These are phyloP conservation scores for Dryas drummondii DNA, from an alignment of 306 rosid genomes.

Conservation along the genomic window DNA sequence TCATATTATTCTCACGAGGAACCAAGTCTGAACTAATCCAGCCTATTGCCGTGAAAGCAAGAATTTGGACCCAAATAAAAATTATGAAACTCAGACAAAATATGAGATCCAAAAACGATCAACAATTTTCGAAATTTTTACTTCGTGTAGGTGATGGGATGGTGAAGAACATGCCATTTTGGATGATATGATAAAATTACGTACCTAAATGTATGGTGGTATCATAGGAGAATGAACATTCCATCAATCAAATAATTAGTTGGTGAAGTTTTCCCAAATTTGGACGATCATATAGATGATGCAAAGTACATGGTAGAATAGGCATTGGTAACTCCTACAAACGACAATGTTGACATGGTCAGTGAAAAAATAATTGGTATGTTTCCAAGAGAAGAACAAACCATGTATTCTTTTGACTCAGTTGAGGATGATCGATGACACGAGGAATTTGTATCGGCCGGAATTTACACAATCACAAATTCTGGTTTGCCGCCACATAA, in stretches of 20 bases:
- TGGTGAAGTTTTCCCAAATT: not conserved
- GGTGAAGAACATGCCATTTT: too few relatives aligned
- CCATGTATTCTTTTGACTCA: not conserved
- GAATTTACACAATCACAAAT: not conserved
- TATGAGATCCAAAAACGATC: not conserved
- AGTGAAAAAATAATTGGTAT: not conserved
- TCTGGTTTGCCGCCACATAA: not conserved
- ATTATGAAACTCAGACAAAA: not conserved
- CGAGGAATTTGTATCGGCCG: not conserved
- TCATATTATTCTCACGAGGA: too few relatives aligned
- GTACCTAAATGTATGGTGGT: not conserved
- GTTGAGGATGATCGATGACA: not conserved
- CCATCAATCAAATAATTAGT: not conserved
- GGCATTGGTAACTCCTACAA: not conserved
- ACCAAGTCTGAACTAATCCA: not conserved
- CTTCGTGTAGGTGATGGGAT: not conserved
- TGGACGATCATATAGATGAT: not conserved
- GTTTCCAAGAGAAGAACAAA: not conserved
- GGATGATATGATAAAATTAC: not conserved
- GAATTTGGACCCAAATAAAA: not conserved
- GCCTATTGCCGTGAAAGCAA: not conserved
- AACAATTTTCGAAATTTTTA: not conserved
- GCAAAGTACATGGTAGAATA: too few relatives aligned
- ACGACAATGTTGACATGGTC: not conserved
- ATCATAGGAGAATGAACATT: not conserved